phyloP scores from a whole-genome alignment of 169 alveolate species.

The Eimeria brunetti region DNA sequence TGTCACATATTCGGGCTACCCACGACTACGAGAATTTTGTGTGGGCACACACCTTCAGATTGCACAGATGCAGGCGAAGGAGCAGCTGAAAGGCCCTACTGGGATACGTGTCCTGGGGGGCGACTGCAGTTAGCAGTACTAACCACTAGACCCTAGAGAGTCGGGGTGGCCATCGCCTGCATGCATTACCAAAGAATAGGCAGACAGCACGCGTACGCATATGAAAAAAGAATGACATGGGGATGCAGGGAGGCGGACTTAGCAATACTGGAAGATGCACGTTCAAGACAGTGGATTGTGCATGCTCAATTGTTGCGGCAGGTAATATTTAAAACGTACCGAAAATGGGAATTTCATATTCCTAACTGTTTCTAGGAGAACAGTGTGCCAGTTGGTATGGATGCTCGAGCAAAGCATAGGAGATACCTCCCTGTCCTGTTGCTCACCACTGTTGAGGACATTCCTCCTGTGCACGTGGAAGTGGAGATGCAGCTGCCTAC shows the following conservation, averaged over 20 bases:
- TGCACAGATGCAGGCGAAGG: not conserved
- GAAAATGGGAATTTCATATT: not conserved
- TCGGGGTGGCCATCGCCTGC: no score
- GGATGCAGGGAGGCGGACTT: not conserved
- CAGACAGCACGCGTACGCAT: not conserved
- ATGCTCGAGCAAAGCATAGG: not conserved
- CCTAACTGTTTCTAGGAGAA: not conserved
- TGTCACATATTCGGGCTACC: not conserved
- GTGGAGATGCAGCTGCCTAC: no score
- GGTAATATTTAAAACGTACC: not conserved
- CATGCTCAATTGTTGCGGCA: not conserved
- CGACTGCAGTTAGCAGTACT: conserved; percentile 91
- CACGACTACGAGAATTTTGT: not conserved
- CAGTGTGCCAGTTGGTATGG: not conserved
- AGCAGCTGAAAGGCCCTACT: conserved; percentile 84
- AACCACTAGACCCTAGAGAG: conserved; percentile 89
- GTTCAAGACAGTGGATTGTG: not conserved
- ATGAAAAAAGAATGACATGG: no score
- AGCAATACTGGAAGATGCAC: not conserved
- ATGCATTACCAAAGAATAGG: not conserved
- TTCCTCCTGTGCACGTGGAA: no score
- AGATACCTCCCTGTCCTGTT: not conserved
- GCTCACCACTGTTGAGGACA: no score
- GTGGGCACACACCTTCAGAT: not conserved
- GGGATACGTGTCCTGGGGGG: conserved; percentile 90